phyloP scores from a whole-genome alignment of 148 eudicot species.

The Nyssa sinensis region DNA sequence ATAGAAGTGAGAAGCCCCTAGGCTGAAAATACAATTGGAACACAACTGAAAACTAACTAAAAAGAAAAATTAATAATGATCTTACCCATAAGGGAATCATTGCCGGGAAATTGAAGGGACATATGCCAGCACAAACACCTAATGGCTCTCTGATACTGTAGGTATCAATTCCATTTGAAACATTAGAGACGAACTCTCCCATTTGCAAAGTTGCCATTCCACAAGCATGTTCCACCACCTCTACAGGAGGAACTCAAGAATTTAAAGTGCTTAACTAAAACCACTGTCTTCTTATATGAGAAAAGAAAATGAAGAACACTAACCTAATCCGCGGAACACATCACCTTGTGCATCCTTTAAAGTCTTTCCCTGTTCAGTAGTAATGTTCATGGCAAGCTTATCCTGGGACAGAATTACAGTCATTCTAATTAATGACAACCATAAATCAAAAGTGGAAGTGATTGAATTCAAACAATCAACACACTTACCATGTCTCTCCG shows the following conservation, averaged over 20 bases:
- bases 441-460: not conserved
- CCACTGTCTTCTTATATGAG: not conserved
- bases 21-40: not conserved
- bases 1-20: not conserved
- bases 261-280: conserved; percentile 7
- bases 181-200: conserved; percentile 90
- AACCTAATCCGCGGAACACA: conserved; percentile 97
- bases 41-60: not conserved
- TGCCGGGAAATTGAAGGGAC: conserved; percentile 97
- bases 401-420: conserved; percentile 49
- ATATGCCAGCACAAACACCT: conserved; percentile 98
- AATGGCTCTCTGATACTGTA: conserved; percentile 94
- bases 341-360: conserved; percentile 98
- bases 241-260: conserved; percentile 34
- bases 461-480: not conserved
- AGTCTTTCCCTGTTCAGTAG: conserved; percentile 98
- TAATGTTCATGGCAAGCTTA: conserved; percentile 83
- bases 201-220: conserved; percentile 96
- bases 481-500: conserved; percentile 76
- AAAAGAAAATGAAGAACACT: conserved; percentile 8
- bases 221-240: conserved; percentile 99
- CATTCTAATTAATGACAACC: not conserved
- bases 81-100: conserved; percentile 97
- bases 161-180: conserved; percentile 84
- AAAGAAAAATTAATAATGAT: conserved; percentile 1